Evolutionary conservation across 1,139 yeast genomes (phyloP).

Genomic region (Scheffersomyces lignicola): DNA sequence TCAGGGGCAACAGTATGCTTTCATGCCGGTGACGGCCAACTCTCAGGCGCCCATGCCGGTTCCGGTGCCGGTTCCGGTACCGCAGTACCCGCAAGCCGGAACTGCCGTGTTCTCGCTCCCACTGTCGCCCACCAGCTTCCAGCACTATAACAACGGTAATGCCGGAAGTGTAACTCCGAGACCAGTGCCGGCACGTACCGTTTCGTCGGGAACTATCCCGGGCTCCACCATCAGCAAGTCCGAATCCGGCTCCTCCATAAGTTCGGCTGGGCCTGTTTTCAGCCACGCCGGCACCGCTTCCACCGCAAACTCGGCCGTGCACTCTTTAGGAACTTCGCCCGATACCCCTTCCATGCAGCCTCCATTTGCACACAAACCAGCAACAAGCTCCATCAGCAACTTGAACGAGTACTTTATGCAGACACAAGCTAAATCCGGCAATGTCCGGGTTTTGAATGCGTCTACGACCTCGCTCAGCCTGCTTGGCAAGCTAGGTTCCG

Average conservation of each 20-base stretch:
- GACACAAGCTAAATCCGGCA: slow-evolving; percentile 18
- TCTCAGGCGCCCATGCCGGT: not conserved
- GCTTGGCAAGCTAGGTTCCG: slow-evolving; percentile 24
- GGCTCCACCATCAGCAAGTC: slow-evolving; percentile 10
- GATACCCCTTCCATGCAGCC: slow-evolving; percentile 15
- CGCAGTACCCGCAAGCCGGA: slow-evolving; percentile 21
- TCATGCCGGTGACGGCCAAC: not conserved
- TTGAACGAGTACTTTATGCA: slow-evolving; percentile 31
- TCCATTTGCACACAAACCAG: slow-evolving; percentile 8
- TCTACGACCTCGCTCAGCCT: slow-evolving; percentile 24
- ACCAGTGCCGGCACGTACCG: slow-evolving; percentile 9
- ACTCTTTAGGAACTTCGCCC: slow-evolving; percentile 37
- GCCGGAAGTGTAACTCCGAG: slow-evolving; percentile 5
- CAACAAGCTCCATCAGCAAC: slow-evolving; percentile 26
- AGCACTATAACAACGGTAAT: slow-evolving; percentile 7
- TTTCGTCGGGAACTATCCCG: slow-evolving; percentile 12
- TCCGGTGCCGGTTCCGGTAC: slow-evolving; percentile 7
- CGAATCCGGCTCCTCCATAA: slow-evolving; percentile 13
- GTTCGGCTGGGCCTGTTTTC: slow-evolving; percentile 8
- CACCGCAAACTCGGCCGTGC: slow-evolving; percentile 21
- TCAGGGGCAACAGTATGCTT: slow-evolving; percentile 6
- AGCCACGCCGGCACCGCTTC: slow-evolving; percentile 18
- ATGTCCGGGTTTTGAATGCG: slow-evolving; percentile 19
- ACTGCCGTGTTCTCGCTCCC: slow-evolving; percentile 27
- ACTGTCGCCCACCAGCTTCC: slow-evolving; percentile 24